Percentiles rank a stretch among this genome's conserved stretches.
These are phyloP conservation scores for Dactylellina drechsleri DNA, from an alignment of 2,329 filamentous ascomycete species.

Conservation along the genomic window DNA sequence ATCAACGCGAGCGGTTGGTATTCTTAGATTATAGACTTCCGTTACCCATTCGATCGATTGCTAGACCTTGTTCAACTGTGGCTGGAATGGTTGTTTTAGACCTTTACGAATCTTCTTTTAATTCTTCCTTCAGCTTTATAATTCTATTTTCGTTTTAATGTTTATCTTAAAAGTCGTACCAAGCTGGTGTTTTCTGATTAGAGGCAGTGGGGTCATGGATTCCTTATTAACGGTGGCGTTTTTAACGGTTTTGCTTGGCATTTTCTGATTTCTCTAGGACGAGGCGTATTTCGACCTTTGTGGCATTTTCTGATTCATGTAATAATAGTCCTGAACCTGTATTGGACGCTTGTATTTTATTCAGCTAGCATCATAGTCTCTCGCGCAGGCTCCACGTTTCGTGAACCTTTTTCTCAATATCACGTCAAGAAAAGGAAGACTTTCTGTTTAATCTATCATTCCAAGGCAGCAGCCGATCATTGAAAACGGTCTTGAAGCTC, in stretches of 20 bases:
- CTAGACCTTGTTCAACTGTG: neutral
- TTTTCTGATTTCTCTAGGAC: neutral
- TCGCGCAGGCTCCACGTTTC: too few relatives aligned
- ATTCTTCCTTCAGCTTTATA: neutral
- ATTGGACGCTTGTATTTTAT: neutral
- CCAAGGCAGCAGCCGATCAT: too few relatives aligned
- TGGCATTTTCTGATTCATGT: too few relatives aligned
- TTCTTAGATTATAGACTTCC: slow-evolving; percentile 42
- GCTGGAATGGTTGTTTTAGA: neutral
- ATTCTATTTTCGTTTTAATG: neutral
- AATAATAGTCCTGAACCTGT: too few relatives aligned
- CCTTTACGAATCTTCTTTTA: neutral
- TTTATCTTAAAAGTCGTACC: neutral
- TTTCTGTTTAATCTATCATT: too few relatives aligned
- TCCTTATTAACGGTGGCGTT: slow-evolving; percentile 6
- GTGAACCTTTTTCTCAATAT: too few relatives aligned
- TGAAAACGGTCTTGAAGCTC: too few relatives aligned
- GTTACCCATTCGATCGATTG: slow-evolving; percentile 4
- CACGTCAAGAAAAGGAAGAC: too few relatives aligned
- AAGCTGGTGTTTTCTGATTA: neutral
- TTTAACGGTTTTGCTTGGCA: slow-evolving; percentile 6
- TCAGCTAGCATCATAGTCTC: neutral
- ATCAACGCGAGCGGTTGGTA: slow-evolving; percentile 58
- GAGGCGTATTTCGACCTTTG: too few relatives aligned
- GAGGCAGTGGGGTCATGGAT: neutral